phyloP scores from a whole-genome alignment of 179 eudicot genomes.

The Spergularia azorica region DNA sequence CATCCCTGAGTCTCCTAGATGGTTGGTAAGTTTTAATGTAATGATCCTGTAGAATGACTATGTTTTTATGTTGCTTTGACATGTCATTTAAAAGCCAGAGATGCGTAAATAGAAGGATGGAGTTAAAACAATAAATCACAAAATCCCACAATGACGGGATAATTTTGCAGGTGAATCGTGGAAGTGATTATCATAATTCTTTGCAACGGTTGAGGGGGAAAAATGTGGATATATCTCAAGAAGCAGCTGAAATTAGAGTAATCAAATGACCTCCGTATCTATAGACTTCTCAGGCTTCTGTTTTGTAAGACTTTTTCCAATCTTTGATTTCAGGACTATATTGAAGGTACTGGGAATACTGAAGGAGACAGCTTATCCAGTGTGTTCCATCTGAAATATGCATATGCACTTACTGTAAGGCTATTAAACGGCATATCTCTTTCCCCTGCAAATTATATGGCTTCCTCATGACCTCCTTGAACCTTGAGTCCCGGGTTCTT shows the following conservation, averaged over 20 bases:
- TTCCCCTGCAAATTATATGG: neutral
- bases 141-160: neutral
- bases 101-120: neutral
- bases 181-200: conserved; percentile 24
- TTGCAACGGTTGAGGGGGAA: conserved; percentile 39
- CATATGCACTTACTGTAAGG: conserved; percentile 35
- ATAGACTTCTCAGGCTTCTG: neutral
- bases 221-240: conserved; percentile 34
- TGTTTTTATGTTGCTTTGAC: neutral
- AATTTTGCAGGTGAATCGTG: conserved; percentile 26
- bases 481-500: neutral
- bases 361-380: conserved; percentile 16
- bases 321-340: conserved; percentile 22
- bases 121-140: too few species aligned
- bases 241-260: conserved; percentile 43
- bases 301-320: neutral
- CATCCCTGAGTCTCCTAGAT: conserved; percentile 61
- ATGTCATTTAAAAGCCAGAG: too few species aligned
- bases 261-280: neutral
- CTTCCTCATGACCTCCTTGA: neutral
- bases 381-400: conserved; percentile 32
- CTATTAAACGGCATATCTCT: neutral
- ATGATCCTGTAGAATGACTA: neutral
- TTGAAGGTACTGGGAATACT: conserved; percentile 5
- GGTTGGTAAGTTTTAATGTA: conserved; percentile 37